Conservation (phyloP, 2,329 filamentous ascomycete genomes). For the Epichloe amarillans region DNA sequence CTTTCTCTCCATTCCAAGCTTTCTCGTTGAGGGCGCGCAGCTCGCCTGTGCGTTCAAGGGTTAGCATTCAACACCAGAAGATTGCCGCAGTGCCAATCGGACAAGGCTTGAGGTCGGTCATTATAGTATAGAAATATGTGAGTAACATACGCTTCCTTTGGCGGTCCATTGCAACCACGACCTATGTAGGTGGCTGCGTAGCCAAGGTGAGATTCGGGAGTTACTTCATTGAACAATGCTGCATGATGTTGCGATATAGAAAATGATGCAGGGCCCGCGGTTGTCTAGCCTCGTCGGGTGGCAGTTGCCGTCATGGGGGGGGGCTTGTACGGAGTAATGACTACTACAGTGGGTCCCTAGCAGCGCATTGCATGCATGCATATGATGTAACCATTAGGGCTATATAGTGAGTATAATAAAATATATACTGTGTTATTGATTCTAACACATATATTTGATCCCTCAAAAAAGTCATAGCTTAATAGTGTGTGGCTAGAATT, state of each 20-base stretch:
- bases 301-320: neutral
- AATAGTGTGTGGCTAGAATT: too few relatives aligned
- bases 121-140: neutral
- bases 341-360: neutral
- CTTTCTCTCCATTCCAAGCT: constrained; percentile 80
- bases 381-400: too few relatives aligned
- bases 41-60: constrained; percentile 48
- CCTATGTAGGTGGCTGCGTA: neutral
- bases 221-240: constrained; percentile 8
- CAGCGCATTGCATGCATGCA: too few relatives aligned
- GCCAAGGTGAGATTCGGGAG: neutral
- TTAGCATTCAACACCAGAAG: constrained; percentile 7
- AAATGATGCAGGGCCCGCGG: neutral
- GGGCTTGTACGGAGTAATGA: neutral
- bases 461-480: too few relatives aligned
- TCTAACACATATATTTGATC: too few relatives aligned
- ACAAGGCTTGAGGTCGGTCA: neutral
- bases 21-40: constrained; percentile 76
- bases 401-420: too few relatives aligned
- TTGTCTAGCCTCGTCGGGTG: neutral
- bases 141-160: constrained; percentile 5
- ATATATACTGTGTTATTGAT: too few relatives aligned
- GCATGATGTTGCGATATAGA: neutral
- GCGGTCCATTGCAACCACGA: constrained; percentile 5
- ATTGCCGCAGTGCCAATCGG: neutral